Conservation (phyloP, 768 basidiomycete species). For the Amanita polypyramis region DNA sequence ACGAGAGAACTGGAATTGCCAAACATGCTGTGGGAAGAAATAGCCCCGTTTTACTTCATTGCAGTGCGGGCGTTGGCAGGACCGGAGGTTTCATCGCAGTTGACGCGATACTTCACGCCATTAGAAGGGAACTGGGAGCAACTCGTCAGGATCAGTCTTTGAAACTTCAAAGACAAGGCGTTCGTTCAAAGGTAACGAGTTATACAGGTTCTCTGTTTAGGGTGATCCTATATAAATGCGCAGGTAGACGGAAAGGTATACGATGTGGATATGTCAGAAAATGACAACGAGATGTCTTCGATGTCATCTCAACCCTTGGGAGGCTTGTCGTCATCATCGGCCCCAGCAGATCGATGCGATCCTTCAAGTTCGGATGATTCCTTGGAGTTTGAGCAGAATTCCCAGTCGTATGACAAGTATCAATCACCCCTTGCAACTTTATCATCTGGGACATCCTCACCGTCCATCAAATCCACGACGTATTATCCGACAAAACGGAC, state of each 20-base stretch:
- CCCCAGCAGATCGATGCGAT: slow-evolving; percentile 9
- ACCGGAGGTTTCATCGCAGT: slow-evolving; percentile 92
- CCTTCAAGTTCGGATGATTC: slow-evolving; percentile 15
- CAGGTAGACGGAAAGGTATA: background rate
- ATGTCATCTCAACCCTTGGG: background rate
- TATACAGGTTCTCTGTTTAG: background rate
- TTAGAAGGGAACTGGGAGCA: slow-evolving; percentile 40
- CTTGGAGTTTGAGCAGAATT: slow-evolving; percentile 9
- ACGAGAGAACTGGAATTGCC: slow-evolving; percentile 45
- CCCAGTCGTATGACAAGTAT: slow-evolving; percentile 14
- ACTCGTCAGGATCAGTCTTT: background rate
- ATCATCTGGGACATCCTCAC: background rate
- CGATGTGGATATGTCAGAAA: background rate
- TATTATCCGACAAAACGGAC: background rate
- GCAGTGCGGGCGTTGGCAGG: slow-evolving; percentile 91
- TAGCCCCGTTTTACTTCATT: slow-evolving; percentile 70
- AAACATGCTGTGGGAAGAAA: slow-evolving; percentile 35
- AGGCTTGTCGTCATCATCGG: background rate
- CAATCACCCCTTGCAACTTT: slow-evolving; percentile 17
- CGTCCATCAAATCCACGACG: background rate
- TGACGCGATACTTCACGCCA: slow-evolving; percentile 73
- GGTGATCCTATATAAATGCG: background rate
- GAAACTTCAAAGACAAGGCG: background rate
- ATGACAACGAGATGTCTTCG: background rate
- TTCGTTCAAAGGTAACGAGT: background rate